Conservation (phyloP, 2,329 filamentous ascomycete species). For the Emmonsia crescens region DNA sequence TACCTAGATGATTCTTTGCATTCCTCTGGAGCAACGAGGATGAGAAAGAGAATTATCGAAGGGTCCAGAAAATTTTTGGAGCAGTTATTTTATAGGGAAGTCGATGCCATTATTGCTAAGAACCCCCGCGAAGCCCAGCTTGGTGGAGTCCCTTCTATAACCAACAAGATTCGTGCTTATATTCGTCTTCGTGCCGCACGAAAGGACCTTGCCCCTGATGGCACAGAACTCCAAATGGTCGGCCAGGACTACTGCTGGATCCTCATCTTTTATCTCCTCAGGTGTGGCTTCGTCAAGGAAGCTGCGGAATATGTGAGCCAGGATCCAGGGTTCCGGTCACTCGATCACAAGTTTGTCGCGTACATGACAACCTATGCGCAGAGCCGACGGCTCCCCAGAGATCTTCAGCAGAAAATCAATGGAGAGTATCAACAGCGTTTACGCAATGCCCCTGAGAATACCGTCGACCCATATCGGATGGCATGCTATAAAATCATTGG, state of each 20-base stretch:
- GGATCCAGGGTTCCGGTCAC: slow-evolving; percentile 69
- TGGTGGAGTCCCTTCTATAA: slow-evolving; percentile 74
- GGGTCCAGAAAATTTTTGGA: slow-evolving; percentile 75
- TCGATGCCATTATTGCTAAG: slow-evolving; percentile 67
- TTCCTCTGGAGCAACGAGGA: slow-evolving; percentile 51
- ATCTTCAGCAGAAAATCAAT: slow-evolving; percentile 76
- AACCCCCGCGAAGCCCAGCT: slow-evolving; percentile 81
- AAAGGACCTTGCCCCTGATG: slow-evolving; percentile 76
- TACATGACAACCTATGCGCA: slow-evolving; percentile 79
- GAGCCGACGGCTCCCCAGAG: slow-evolving; percentile 65
- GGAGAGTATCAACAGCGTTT: slow-evolving; percentile 80
- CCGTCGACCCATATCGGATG: slow-evolving; percentile 88
- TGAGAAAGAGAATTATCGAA: slow-evolving; percentile 68
- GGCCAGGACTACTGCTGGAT: slow-evolving; percentile 86
- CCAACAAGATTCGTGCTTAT: slow-evolving; percentile 87
- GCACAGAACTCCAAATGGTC: slow-evolving; percentile 66
- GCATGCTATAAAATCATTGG: slow-evolving; percentile 97
- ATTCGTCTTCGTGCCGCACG: slow-evolving; percentile 68
- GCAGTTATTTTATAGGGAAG: slow-evolving; percentile 63
- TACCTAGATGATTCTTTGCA: slow-evolving; percentile 67
- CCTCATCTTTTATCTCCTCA: slow-evolving; percentile 80
- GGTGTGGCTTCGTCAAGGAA: slow-evolving; percentile 73
- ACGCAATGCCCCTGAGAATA: slow-evolving; percentile 73
- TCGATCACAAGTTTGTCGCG: slow-evolving; percentile 79
- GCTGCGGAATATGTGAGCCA: slow-evolving; percentile 79